These are phyloP conservation scores for Saccharomyces hybrid DNA, from an alignment of 1,139 yeast species.

Conservation along the genomic window DNA sequence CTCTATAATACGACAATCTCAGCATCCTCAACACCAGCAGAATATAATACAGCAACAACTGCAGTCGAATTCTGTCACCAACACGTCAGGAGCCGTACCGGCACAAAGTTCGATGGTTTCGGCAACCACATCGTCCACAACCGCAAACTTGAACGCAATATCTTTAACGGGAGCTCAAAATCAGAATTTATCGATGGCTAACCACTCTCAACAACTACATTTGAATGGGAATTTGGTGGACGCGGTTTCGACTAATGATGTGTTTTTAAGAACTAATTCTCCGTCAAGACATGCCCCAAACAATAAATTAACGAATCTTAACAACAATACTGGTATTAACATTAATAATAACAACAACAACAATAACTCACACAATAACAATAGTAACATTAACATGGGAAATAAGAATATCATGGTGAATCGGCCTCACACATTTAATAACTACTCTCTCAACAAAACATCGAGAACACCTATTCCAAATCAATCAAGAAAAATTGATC, in stretches of 20 bases:
- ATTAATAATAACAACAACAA: background rate
- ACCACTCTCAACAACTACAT: constrained; percentile 19
- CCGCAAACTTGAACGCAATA: background rate
- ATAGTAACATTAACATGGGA: background rate
- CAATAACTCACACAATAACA: background rate
- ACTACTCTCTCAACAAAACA: constrained; percentile 4
- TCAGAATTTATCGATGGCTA: constrained; percentile 4
- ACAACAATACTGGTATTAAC: background rate
- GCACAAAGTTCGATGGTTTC: constrained; percentile 2
- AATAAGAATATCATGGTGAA: background rate
- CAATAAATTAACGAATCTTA: background rate
- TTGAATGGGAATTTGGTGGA: constrained; percentile 41
- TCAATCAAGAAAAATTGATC: constrained; percentile 3
- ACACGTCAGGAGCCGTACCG: constrained; percentile 1
- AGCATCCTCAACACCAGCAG: constrained; percentile 3
- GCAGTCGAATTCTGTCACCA: constrained; percentile 2
- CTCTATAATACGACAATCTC: background rate
- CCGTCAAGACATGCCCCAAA: background rate
- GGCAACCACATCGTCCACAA: background rate
- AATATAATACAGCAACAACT: constrained; percentile 4
- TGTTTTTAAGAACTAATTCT: constrained; percentile 42
- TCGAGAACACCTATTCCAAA: constrained; percentile 1
- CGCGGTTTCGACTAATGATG: constrained; percentile 83
- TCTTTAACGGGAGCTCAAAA: background rate
- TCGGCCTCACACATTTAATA: constrained; percentile 1